Evolutionary conservation across 495 filamentous ascomycete genomes (phyloP), one percentile per base, ranked within the genome.

Genomic region (Sporormia fimetaria): DNA sequence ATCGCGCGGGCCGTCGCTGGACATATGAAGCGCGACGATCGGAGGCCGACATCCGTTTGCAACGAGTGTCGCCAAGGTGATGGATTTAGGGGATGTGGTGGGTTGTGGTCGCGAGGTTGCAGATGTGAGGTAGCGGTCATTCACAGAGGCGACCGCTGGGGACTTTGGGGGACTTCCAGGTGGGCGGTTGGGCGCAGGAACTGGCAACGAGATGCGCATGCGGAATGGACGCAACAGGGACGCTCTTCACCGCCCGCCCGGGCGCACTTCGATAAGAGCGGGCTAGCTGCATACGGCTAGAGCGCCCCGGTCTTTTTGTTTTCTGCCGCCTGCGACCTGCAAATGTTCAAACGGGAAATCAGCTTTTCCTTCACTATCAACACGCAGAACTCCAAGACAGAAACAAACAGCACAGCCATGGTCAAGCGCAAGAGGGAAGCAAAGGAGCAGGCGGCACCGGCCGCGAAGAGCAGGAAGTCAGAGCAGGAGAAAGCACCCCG

Each of bases 351-450:
- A n/a, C n/a, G n/a, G n/a, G n/a, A n/a, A n/a, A n/a, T n/a, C n/a
- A n/a, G n/a, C n/a, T n/a, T n/a, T n/a, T n/a, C n/a, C n/a, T n/a
- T n/a, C n/a, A n/a, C n/a, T n/a, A n/a, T n/a, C n/a, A n/a, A n/a
- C n/a, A n/a, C n/a, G n/a, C n/a, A n/a, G n/a, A n/a, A n/a, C n/a
- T n/a, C n/a, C n/a, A n/a, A n/a, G n/a, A n/a, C n/a, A n/a, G n/a
- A n/a, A n/a, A n/a, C n/a, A n/a, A n/a, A n/a, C n/a, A n/a, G n/a
- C n/a, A n/a, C n/a, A n/a, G n/a, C 15, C 33, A 88, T 87, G 82
- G 75, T 63, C 18, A 90, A 87, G 59, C 71, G 83, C 62, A 88
- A 88, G 68, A 74, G 81, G 55, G 67, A 72, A 8, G 63, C 12
- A 7, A 37, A 30, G 4, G 49, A 42, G 20, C 38, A 48, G n/a